These are phyloP conservation scores for Medicago truncatula DNA, from an alignment of 306 rosid genomes.

Conservation along the genomic window MtrunA17r5.0-ANR NC_053044.1:27263001-27263500, in stretches of 20 bases:
- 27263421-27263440: conserved; percentile 35
- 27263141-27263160: conserved; percentile 36
- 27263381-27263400: conserved; percentile 71
- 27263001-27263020: not conserved
- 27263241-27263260: conserved; percentile 81
- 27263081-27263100: not conserved
- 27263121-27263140: not conserved
- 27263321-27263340: conserved; percentile 70
- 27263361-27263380: conserved; percentile 79
- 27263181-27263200: conserved; percentile 87
- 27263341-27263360: conserved; percentile 78
- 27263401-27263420: conserved; percentile 60
- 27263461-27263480: not conserved
- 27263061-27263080: no score
- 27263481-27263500: not conserved
- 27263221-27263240: conserved; percentile 86
- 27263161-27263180: conserved; percentile 93
- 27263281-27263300: conserved; percentile 76
- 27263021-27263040: not conserved
- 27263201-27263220: conserved; percentile 87
- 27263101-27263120: not conserved
- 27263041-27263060: no score
- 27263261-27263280: conserved; percentile 74
- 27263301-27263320: conserved; percentile 81
- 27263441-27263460: conserved; percentile 25